Evolutionary conservation across 345 rosid genomes (phyloP), one percentile per base, ranked within the genome.

Genomic region (Lumnitzera littorea): DNA sequence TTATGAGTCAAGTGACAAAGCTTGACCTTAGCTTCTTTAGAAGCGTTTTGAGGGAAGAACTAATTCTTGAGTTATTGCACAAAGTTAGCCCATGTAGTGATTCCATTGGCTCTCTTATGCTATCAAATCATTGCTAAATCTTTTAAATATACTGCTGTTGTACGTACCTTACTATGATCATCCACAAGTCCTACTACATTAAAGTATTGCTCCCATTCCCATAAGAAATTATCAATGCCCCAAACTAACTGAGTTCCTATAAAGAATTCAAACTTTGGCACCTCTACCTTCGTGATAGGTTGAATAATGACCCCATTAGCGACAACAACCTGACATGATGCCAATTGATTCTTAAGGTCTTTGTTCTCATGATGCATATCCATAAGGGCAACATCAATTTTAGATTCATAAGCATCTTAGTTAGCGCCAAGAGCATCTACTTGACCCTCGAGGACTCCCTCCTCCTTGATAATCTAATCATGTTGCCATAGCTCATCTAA

Each of bases 181-280:
- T 56, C 51, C 14, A 15, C 24, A 24, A 56, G 16, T 15, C 15
- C 2, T 1, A 56, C 15, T 24, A 48, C 48, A 0, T 24, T 51
- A 16, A 56, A 64, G 13, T 14, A 55, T 20, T 29, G 36, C 17
- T 64, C 50, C 1, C 29, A 5, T 11, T 48, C 15, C 50, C 23
- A 57, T 1, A 64, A 24, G 14, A 57, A 64, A 20, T 64, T 56
- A 15, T 23, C 62, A 24, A 50, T 25, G 0, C 56, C 62, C 46
- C 24, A 16, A 36, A 27, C 50, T 10, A 13, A 27, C 49, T 4
- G 4, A 11, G 13, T 14, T 16, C 62, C 68, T 41, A 27, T 56
- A 17, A 55, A 56, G 36, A 43, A 12, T 15, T 12, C 27, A 29
- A 61, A 49, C 46, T 15, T 64, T 2, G 50, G 17, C 7, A 29